Evolutionary conservation across 805 yeast genomes (phyloP).

Genomic region (Yamadazyma nakazawae): DNA sequence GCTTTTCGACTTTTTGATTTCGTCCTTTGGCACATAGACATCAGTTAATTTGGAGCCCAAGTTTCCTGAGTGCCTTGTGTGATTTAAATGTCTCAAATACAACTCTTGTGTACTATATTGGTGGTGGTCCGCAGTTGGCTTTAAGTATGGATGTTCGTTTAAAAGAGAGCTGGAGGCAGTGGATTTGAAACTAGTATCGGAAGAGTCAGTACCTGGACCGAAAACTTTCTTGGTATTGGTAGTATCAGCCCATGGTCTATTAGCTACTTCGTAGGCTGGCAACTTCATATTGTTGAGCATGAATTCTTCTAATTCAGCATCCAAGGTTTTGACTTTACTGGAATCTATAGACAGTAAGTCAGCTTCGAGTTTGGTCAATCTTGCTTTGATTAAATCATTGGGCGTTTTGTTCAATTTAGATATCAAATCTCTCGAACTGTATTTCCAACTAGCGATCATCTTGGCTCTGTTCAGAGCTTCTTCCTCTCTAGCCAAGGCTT

Average conservation of each 20-base stretch:
- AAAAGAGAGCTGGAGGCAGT: constrained; percentile 31
- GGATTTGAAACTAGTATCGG: constrained; percentile 19
- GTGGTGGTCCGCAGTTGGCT: constrained; percentile 55
- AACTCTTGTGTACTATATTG: constrained; percentile 79
- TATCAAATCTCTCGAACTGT: constrained; percentile 25
- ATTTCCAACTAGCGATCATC: constrained; percentile 31
- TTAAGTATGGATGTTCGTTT: constrained; percentile 56
- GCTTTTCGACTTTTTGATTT: constrained; percentile 55
- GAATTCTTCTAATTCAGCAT: constrained; percentile 39
- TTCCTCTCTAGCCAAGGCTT: constrained; percentile 43
- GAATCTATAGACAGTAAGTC: constrained; percentile 28
- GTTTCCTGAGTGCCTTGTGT: constrained; percentile 48
- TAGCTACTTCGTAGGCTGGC: constrained; percentile 25
- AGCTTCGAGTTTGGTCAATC: constrained; percentile 28
- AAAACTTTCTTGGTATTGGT: constrained; percentile 2
- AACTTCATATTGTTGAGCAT: constrained; percentile 31
- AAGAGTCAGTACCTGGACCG: constrained; percentile 2
- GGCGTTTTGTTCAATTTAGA: constrained; percentile 34
- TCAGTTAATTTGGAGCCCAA: constrained; percentile 64
- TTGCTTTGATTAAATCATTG: constrained; percentile 23
- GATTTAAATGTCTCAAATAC: constrained; percentile 67
- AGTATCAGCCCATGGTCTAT: constrained; percentile 33
- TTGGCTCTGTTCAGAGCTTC: constrained; percentile 35
- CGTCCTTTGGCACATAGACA: constrained; percentile 68
- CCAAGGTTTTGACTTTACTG: constrained; percentile 36